These are phyloP conservation scores for Cryptococcus sp. DNA, from an alignment of 1,284 basidiomycete genomes.

Conservation along the genomic window DNA sequence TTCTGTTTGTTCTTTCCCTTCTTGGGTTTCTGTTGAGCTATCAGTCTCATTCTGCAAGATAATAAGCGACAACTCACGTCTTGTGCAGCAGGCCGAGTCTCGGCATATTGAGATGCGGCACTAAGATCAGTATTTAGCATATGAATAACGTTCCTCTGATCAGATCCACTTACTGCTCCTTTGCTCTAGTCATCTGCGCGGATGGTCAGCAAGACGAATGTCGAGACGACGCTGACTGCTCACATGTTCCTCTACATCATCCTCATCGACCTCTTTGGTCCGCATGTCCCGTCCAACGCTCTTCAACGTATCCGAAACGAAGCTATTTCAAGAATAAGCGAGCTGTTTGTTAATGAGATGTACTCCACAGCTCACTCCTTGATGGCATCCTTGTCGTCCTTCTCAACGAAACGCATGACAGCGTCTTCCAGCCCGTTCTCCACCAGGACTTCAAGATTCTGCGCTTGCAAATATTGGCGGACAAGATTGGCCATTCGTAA, in stretches of 20 bases:
- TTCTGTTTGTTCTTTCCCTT: conserved; percentile 61
- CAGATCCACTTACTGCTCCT: conserved; percentile 61
- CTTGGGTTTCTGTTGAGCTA: conserved; percentile 27
- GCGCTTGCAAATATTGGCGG: conserved; percentile 81
- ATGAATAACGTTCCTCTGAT: conserved; percentile 1
- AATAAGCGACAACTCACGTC: conserved; percentile 14
- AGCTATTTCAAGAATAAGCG: conserved; percentile 56
- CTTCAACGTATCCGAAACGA: conserved; percentile 67
- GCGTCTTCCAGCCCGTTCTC: conserved; percentile 87
- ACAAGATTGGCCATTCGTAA: conserved; percentile 64
- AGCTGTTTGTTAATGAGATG: neutral
- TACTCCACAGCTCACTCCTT: conserved; percentile 62
- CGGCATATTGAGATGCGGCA: conserved; percentile 29
- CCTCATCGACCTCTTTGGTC: conserved; percentile 65
- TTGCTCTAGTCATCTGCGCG: conserved; percentile 69
- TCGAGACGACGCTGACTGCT: conserved; percentile 6
- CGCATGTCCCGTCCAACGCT: conserved; percentile 55
- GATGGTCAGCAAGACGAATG: conserved; percentile 6
- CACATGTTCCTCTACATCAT: conserved; percentile 72
- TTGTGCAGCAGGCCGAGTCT: conserved; percentile 11
- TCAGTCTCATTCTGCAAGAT: conserved; percentile 38
- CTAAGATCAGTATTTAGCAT: conserved; percentile 12
- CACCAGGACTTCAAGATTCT: conserved; percentile 82
- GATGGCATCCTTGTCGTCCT: conserved; percentile 90
- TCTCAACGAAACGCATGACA: conserved; percentile 90